Conservation (phyloP, 345 rosid species). For the Bruguiera sexangula region DNA sequence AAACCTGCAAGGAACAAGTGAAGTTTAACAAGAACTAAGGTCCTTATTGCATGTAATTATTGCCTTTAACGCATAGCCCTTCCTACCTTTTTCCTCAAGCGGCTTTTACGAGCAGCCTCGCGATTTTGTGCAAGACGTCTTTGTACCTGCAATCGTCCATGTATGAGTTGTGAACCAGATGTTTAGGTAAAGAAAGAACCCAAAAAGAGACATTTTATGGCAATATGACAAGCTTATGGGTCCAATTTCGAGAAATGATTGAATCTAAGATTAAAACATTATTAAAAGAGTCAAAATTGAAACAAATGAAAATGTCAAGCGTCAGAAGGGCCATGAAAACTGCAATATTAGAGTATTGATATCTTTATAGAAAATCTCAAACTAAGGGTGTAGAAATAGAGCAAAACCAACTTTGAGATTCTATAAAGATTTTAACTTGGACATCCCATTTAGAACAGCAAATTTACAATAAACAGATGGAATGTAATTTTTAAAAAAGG, state of each 20-base stretch:
- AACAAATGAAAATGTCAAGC: not conserved
- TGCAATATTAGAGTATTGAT: not conserved
- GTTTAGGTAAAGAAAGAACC: not conserved
- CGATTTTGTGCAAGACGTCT: slow-evolving; percentile 95
- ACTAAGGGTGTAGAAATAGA: not conserved
- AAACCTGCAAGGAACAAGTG: slow-evolving; percentile 53
- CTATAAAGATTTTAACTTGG: too few species aligned
- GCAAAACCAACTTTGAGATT: not conserved
- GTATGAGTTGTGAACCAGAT: slow-evolving; percentile 7
- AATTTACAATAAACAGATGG: not conserved
- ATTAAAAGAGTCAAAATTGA: not conserved
- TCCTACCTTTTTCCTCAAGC: slow-evolving; percentile 83
- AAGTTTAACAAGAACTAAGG: slow-evolving; percentile 13
- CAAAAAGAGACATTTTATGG: too few species aligned
- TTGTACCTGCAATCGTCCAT: slow-evolving; percentile 48
- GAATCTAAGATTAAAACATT: not conserved
- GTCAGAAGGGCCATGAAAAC: not conserved
- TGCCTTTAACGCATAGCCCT: slow-evolving; percentile 3
- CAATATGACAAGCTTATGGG: not conserved
- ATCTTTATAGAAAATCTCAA: not conserved
- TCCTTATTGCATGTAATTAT: not conserved
- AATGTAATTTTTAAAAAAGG: not conserved
- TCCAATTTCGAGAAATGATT: not conserved
- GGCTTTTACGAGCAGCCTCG: slow-evolving; percentile 98
- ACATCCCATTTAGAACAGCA: too few species aligned